Percentiles rank a stretch among this genome's conserved stretches.
Evolutionary conservation across 805 yeast species (phyloP).

Genomic region (Saccharomyces eubayanus): DNA sequence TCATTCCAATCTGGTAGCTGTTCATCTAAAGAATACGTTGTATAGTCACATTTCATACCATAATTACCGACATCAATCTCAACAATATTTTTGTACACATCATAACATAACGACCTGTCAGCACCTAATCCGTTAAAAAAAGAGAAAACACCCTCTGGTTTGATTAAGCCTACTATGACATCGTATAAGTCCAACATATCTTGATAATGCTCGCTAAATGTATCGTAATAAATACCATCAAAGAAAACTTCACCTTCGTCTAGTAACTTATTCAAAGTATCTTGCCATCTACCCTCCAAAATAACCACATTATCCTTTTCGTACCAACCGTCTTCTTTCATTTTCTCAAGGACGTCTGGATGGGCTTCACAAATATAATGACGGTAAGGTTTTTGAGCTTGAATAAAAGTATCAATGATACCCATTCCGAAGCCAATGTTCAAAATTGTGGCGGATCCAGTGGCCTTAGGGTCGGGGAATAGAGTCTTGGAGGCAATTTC

Average conservation of each 20-base stretch:
- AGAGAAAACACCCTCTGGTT: slow-evolving; percentile 77
- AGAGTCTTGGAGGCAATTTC: slow-evolving; percentile 66
- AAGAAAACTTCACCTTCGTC: slow-evolving; percentile 56
- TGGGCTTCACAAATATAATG: slow-evolving; percentile 94
- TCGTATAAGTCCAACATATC: slow-evolving; percentile 87
- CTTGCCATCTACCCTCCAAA: slow-evolving; percentile 91
- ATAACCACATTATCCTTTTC: slow-evolving; percentile 62
- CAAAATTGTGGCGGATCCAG: slow-evolving; percentile 42
- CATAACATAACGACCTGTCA: slow-evolving; percentile 63
- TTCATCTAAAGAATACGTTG: slow-evolving; percentile 17
- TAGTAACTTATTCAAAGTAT: slow-evolving; percentile 56
- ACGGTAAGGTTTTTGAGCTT: slow-evolving; percentile 32
- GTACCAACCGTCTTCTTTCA: slow-evolving; percentile 76
- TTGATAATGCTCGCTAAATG: slow-evolving; percentile 83
- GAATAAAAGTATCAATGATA: slow-evolving; percentile 76
- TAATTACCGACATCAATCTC: slow-evolving; percentile 70
- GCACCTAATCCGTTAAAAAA: slow-evolving; percentile 90
- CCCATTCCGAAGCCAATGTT: slow-evolving; percentile 98
- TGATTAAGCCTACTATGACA: slow-evolving; percentile 67
- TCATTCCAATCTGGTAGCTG: slow-evolving; percentile 28
- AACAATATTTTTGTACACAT: slow-evolving; percentile 78
- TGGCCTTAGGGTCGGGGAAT: slow-evolving; percentile 34
- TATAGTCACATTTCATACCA: slow-evolving; percentile 61
- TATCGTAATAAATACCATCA: slow-evolving; percentile 89
- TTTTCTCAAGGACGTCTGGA: slow-evolving; percentile 71